These are phyloP conservation scores for Tricholoma hemisulphureum DNA, from an alignment of 768 basidiomycete species.

Conservation along the genomic window DNA sequence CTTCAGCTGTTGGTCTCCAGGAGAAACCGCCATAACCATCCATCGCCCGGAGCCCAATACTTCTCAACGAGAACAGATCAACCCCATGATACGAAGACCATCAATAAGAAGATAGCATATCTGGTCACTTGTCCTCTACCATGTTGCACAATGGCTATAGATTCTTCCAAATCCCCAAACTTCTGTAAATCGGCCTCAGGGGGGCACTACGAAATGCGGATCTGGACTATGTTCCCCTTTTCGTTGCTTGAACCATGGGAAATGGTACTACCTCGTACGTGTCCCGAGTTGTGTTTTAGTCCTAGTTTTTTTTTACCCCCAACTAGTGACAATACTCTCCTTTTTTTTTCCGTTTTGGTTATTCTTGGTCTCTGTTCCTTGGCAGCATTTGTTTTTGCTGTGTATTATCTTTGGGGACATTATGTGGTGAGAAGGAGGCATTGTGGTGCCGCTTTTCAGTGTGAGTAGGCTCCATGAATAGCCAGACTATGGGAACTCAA, in stretches of 20 bases:
- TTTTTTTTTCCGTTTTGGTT: conserved; percentile 37
- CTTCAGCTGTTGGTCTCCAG: too few relatives aligned
- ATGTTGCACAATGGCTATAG: neutral
- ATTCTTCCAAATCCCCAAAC: conserved; percentile 21
- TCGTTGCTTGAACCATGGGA: conserved; percentile 56
- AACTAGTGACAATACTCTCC: conserved; percentile 45
- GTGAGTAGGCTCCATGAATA: neutral
- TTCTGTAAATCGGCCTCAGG: conserved; percentile 29
- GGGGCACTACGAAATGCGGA: conserved; percentile 49
- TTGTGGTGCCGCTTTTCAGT: neutral
- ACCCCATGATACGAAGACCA: too few relatives aligned
- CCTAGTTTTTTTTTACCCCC: neutral
- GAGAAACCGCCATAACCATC: too few relatives aligned
- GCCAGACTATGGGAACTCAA: neutral
- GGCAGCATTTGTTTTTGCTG: conserved; percentile 41
- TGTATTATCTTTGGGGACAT: conserved; percentile 51
- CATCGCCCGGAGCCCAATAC: too few relatives aligned
- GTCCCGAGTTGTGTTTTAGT: neutral
- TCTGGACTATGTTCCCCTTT: conserved; percentile 50
- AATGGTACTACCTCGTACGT: conserved; percentile 46
- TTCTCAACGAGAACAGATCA: too few relatives aligned
- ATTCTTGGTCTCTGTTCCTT: conserved; percentile 41
- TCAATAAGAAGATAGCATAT: too few relatives aligned
- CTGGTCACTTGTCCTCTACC: too few relatives aligned
- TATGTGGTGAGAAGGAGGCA: conserved; percentile 34